Base-by-base conservation (phyloP, 305 asterid species). In the Plantago coronopus region DNA sequence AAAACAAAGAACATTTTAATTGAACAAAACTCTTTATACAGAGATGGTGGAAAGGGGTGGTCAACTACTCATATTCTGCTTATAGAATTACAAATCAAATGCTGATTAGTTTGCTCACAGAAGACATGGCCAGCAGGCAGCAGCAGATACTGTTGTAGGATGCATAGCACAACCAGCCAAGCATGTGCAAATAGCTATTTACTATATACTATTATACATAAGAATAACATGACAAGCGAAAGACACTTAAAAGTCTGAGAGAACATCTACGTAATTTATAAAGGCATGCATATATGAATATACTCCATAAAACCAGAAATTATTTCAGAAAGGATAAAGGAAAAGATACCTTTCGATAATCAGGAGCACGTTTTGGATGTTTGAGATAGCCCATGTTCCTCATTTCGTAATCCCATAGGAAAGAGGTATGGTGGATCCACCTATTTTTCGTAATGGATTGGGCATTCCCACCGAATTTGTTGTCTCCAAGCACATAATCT, bases 381-480 rank as follows among this genome's bases (percentile, higher is more conserved):
- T 87, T 93, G 74, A 89, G 97, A 71, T 89, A 87, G 22, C 61
- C 80, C 99, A 93, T 93, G 79, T 85, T 87, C 37, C 59, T 66
- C 43, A 29, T 62, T 64, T 83, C 83, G 70, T 79, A 93, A 73
- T 93, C 98, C 98, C 98, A 93, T 63, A 93, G 60, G 69, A 93
- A 89, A 17, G 96, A 93, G 7, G 97, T 85, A 70, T 89, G 97
- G 74, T 89, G 98, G 54, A 93, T 74, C 98, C 98, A 93, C 69
- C 98, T 76, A 27, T 69, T 40, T 69, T 86, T 89, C 29, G 85
- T 93, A 61, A 93, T 89, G 47, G 98, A 87, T 69, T 89, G 97
- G n/a, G 98, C 97, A 76, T 93, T 89, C 63, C 98, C 98, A 31
- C 98, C 97, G 78, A 89, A 83, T 70, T 93, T 93, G 61, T 29